Evolutionary conservation across 2,329 filamentous ascomycete genomes (phyloP), one percentile per base, ranked within the genome.

Genomic region (Phialophora expanda): DNA sequence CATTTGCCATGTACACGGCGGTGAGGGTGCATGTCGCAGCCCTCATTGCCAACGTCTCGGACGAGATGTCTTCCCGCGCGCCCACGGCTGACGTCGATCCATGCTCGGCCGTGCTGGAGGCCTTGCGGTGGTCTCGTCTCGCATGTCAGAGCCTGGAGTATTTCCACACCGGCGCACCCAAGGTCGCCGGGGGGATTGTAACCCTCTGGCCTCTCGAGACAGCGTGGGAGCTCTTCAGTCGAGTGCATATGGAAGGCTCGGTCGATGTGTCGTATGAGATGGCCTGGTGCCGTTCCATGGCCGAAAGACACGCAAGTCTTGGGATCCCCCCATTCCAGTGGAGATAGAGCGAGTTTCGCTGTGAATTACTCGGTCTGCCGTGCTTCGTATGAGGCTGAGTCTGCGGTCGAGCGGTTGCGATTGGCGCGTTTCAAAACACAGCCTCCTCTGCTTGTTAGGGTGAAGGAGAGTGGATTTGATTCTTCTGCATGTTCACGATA

Each of bases 81-180:
- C 46, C 57, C 20, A 34, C 51, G 4, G 57, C 61, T n/a, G 60
- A 62, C 28, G 60, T 65, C 30, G 20, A 65, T 50, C 46, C 57
- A 26, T 55, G 57, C 17, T 48, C 61, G 56, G 61, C 66, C 50
- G 28, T 66, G 55, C 58, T 62, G 46, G 60, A 70, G 44, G 64
- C 60, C n/a, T 61, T 65, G 30, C 56, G 55, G n/a, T 70, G 68
- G 64, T 64, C 66, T 56, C 54, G 64, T 20, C 50, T 62, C 28
- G 63, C 68, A 22, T 68, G 66, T 30, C 63, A 70, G 50, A 64
- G 68, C 56, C 61, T 68, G 17, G 68, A 70, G n/a, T 70, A 59
- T 57, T 70, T 68, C 50, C 66, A 68, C 50, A 68, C 62, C 6
- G 57, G 56, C 24, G 28, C 11, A 46, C 24, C 57, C 53, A 63